Percentiles rank a stretch among this genome's conserved stretches.
These are phyloP conservation scores for Fusarium robinianum DNA, from an alignment of 2,329 filamentous ascomycete species.

Conservation along the genomic window DNA sequence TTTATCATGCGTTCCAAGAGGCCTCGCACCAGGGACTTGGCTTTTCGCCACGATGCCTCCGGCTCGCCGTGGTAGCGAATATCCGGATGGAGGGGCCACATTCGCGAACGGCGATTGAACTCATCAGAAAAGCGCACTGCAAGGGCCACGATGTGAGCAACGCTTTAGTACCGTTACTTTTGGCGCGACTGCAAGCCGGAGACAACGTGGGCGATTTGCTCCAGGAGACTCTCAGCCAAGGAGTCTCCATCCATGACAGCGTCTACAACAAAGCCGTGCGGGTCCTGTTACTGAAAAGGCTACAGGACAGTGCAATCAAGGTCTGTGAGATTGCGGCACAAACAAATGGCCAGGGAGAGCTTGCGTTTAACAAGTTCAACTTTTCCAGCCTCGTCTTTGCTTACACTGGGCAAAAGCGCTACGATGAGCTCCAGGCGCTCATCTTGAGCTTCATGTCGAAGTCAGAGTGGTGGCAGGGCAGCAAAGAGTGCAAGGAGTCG, in stretches of 20 bases:
- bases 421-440: conserved; percentile 39
- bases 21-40: conserved; percentile 37
- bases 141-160: conserved; percentile 49
- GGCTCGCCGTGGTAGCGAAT: conserved; percentile 52
- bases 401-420: conserved; percentile 41
- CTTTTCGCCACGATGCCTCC: conserved; percentile 48
- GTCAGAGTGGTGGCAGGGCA: conserved; percentile 45
- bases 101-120: conserved; percentile 40
- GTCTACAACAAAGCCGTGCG: conserved; percentile 45
- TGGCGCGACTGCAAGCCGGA: conserved; percentile 44
- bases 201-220: conserved; percentile 36
- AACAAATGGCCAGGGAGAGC: conserved; percentile 43
- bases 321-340: conserved; percentile 45
- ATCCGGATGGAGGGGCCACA: conserved; percentile 40
- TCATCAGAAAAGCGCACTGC: conserved; percentile 47
- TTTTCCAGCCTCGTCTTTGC: conserved; percentile 45
- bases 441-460: conserved; percentile 39
- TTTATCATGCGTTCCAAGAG: conserved; percentile 45
- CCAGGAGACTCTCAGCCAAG: conserved; percentile 34
- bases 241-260: conserved; percentile 41
- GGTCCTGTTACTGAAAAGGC: conserved; percentile 37
- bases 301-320: conserved; percentile 37
- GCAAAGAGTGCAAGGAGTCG: conserved; percentile 44
- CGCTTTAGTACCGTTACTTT: conserved; percentile 47
- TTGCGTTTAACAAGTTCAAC: conserved; percentile 45